These are phyloP conservation scores for Gamarada debralockiae DNA, from an alignment of 495 filamentous ascomycete species.

Conservation along the genomic window DNA sequence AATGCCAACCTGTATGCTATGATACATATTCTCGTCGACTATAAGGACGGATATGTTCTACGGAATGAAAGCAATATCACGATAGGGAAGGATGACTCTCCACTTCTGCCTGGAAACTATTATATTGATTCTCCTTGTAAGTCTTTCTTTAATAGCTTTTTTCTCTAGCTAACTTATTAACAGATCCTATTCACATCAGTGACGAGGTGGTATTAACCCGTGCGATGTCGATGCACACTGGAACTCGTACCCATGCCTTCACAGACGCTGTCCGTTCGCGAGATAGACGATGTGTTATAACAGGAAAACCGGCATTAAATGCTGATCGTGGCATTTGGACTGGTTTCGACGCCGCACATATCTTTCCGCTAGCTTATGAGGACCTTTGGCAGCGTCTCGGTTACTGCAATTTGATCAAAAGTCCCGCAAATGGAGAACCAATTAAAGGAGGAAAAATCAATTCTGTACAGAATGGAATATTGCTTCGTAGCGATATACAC, in stretches of 20 bases:
- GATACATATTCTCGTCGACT: slow-evolving; percentile 28
- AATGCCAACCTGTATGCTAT: slow-evolving; percentile 34
- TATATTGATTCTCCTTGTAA: slow-evolving; percentile 27
- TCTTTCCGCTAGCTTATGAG: slow-evolving; percentile 35
- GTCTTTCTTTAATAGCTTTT: slow-evolving; percentile 11
- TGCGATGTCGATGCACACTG: slow-evolving; percentile 21
- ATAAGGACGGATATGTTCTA: slow-evolving; percentile 17
- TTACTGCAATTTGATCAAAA: slow-evolving; percentile 30
- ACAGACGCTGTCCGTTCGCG: slow-evolving; percentile 27
- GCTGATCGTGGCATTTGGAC: slow-evolving; percentile 15
- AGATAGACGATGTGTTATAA: slow-evolving; percentile 33
- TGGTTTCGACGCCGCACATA: slow-evolving; percentile 32
- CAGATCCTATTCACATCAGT: slow-evolving; percentile 24
- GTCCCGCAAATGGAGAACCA: slow-evolving; percentile 14
- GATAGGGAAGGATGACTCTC: slow-evolving; percentile 23
- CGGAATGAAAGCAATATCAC: slow-evolving; percentile 19
- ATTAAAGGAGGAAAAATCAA: slow-evolving; percentile 24
- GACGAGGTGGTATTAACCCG: slow-evolving; percentile 26
- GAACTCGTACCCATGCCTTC: slow-evolving; percentile 27
- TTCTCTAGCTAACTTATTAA: slow-evolving; percentile 11
- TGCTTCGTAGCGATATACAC: slow-evolving; percentile 29
- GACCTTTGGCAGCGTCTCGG: slow-evolving; percentile 24
- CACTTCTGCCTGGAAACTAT: slow-evolving; percentile 27
- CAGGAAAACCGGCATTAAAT: slow-evolving; percentile 17
- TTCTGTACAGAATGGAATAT: slow-evolving; percentile 30